A percentile compares a stretch with the other conserved stretches of the same genome.
Conservation (phyloP, 768 basidiomycete genomes). For the Suillus spraguei region DNA sequence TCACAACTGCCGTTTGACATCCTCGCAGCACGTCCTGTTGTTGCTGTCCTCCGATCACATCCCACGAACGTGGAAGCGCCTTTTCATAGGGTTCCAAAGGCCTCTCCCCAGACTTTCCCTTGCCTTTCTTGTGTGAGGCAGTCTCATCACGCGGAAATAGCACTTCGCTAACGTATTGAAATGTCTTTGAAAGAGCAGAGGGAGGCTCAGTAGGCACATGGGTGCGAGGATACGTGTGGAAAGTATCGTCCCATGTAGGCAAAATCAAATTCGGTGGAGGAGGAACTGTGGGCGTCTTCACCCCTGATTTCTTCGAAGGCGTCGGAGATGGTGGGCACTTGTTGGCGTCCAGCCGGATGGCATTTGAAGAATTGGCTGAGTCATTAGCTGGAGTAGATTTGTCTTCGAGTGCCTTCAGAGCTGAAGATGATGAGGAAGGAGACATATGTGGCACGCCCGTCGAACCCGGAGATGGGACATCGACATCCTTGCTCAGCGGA, state of each 20-base stretch:
- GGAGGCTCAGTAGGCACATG: constrained; percentile 38
- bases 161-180: constrained; percentile 67
- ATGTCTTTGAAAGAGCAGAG: constrained; percentile 52
- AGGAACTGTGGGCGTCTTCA: constrained; percentile 38
- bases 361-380: constrained; percentile 33
- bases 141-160: constrained; percentile 49
- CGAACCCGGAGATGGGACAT: constrained; percentile 9
- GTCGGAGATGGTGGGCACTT: constrained; percentile 42
- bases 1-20: constrained; percentile 71
- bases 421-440: constrained; percentile 16
- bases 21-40: constrained; percentile 53
- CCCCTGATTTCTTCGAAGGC: constrained; percentile 45
- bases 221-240: constrained; percentile 73
- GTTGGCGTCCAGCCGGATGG: constrained; percentile 33
- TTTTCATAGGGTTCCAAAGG: constrained; percentile 51
- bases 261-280: constrained; percentile 77
- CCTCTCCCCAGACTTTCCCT: constrained; percentile 33
- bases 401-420: constrained; percentile 19
- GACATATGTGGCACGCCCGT: constrained; percentile 11
- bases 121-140: constrained; percentile 32
- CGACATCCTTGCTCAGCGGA: constrained; percentile 17
- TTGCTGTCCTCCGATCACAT: constrained; percentile 46
- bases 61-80: constrained; percentile 72
- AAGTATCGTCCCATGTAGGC: constrained; percentile 88
- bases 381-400: constrained; percentile 19